Percentiles rank a stretch among this genome's conserved stretches.
Conservation (phyloP, 495 filamentous ascomycete genomes). For the Neurospora cerealis region DNA sequence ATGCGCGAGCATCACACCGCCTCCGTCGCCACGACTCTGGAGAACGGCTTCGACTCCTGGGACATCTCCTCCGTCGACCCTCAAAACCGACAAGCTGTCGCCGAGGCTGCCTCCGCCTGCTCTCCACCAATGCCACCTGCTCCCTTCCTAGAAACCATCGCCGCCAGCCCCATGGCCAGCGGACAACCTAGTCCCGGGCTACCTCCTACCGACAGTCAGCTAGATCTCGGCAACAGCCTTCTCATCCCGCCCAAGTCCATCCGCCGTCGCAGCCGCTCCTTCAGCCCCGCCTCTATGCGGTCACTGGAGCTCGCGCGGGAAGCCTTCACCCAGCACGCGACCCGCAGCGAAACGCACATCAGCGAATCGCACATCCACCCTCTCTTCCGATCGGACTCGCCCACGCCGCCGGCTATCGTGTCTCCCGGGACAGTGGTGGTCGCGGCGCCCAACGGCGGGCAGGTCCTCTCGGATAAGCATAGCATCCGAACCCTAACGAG, state of each 20-base stretch:
- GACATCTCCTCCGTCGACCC: constrained; percentile 54
- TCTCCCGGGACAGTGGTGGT: constrained; percentile 61
- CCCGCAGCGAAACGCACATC: constrained; percentile 54
- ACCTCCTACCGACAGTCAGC: not conserved
- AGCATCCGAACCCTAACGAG: constrained; percentile 46
- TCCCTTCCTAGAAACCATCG: constrained; percentile 50
- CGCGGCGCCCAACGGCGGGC: constrained; percentile 60
- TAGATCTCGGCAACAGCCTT: not conserved
- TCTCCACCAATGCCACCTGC: constrained; percentile 5
- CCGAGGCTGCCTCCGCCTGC: constrained; percentile 32
- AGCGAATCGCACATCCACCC: constrained; percentile 76
- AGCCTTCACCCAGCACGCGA: constrained; percentile 25
- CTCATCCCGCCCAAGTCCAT: constrained; percentile 28
- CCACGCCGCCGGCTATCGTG: constrained; percentile 55
- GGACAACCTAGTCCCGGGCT: constrained; percentile 37
- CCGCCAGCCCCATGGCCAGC: constrained; percentile 43
- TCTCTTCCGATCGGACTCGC: constrained; percentile 68
- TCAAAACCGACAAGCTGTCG: constrained; percentile 44
- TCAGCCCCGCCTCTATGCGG: constrained; percentile 27
- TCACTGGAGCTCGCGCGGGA: constrained; percentile 19
- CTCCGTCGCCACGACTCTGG: constrained; percentile 4
- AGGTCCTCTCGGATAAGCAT: constrained; percentile 50
- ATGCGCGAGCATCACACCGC: constrained; percentile 20
- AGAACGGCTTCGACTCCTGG: constrained; percentile 60
- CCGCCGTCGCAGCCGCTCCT: constrained; percentile 35